Evolutionary conservation across 1,284 basidiomycete species (phyloP), one percentile per base, ranked within the genome.

Genomic region (Neolentinus lepideus): DNA sequence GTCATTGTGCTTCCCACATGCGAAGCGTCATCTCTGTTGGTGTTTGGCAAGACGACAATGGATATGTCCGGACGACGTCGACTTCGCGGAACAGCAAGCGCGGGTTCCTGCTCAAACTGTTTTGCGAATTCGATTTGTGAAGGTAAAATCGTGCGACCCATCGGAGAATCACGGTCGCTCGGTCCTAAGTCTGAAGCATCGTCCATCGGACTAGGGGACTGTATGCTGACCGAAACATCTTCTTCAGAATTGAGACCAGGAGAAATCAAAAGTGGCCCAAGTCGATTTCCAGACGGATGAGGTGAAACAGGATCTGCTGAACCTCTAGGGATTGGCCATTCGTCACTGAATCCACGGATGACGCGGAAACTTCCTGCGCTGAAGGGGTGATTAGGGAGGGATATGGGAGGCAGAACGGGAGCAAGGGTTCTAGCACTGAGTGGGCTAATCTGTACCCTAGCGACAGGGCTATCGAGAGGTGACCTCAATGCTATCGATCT

Each of bases 81-180:
- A 11, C n/a, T n/a, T n/a, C 22, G 56, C 26, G 58, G 60, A 6
- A 60, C 54, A 4, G 58, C 59, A 16, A 48, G 3, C 9, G 33
- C n/a, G 24, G 26, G 51, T 35, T 59, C 52, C 25, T 47, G 19
- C 26, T 60, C 59, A 12, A 60, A 47, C 26, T 57, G 53, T 14
- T 52, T 55, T 1, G 61, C 61, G 16, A 60, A 48, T 46, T 51
- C 52, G 3, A 50, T 22, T 52, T 62, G 61, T 1, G 53, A 59
- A 9, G 56, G 54, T 1, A 62, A 36, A 19, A 62, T 62, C 19
- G 51, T 53, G 29, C 51, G 31, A n/a, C 19, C 19, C 19, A 43
- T 43, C 38, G 19, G 38, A n/a, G 12, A 16, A 16, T 16, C 6
- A 6, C 19, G 38, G 6, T n/a, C 38, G 16, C 12, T 21, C 38